Evolutionary conservation across 352 stramenopile genomes (phyloP).

Genomic region (Phytophthora meadii): DNA sequence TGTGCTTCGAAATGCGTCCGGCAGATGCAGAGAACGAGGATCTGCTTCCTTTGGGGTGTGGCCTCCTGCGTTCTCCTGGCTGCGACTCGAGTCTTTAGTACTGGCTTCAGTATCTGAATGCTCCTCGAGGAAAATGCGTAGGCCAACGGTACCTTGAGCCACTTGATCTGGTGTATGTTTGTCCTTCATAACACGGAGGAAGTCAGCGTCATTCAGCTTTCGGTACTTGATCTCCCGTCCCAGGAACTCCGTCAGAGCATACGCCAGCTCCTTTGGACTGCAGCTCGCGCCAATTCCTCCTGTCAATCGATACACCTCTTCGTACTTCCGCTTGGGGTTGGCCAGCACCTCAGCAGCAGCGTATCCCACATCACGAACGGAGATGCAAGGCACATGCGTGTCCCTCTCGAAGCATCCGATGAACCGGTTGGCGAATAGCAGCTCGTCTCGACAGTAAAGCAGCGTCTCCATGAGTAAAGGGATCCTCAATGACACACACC

Average conservation of each 20-base stretch:
- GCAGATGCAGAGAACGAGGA: conserved; percentile 22
- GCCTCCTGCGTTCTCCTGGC: conserved; percentile 9
- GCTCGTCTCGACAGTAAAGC: conserved; percentile 76
- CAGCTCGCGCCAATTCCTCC: conserved; percentile 39
- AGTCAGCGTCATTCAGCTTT: conserved; percentile 47
- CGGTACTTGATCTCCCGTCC: conserved; percentile 60
- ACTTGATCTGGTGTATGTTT: conserved; percentile 59
- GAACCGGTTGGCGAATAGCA: conserved; percentile 73
- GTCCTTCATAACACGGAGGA: conserved; percentile 57
- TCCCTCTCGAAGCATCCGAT: conserved; percentile 54
- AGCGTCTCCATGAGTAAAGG: conserved; percentile 82
- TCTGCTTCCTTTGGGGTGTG: conserved; percentile 14
- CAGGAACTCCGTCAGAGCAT: conserved; percentile 45
- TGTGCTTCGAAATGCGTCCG: conserved; percentile 47
- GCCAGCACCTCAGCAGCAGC: conserved; percentile 60
- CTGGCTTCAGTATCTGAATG: conserved; percentile 6
- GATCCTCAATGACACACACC: conserved; percentile 67
- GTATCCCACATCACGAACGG: conserved; percentile 65
- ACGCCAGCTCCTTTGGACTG: conserved; percentile 53
- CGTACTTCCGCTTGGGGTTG: conserved; percentile 54
- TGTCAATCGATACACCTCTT: conserved; percentile 65
- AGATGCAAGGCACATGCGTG: conserved; percentile 70
- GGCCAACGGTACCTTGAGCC: conserved; percentile 54
- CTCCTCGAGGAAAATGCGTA: conserved; percentile 62
- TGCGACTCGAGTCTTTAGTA: conserved; percentile 19